Percentiles rank a stretch among this genome's conserved stretches.
These are phyloP conservation scores for Daldinia eschscholtzii DNA, from an alignment of 2,329 filamentous ascomycete genomes.

Conservation along the genomic window DNA sequence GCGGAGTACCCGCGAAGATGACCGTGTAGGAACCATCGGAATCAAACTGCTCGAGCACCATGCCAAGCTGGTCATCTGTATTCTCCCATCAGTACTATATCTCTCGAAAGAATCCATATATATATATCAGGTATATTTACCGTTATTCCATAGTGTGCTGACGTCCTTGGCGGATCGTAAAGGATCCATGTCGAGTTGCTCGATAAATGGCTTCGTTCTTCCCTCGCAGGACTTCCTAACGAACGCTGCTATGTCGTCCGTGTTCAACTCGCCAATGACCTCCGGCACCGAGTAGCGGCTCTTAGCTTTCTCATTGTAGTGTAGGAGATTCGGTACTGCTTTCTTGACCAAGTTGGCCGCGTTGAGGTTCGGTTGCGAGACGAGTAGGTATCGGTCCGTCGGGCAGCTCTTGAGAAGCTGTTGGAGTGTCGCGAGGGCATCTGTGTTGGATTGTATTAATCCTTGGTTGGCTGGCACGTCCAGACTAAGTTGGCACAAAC, in stretches of 20 bases:
- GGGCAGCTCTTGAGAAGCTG: slow-evolving; percentile 75
- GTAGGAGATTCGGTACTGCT: slow-evolving; percentile 64
- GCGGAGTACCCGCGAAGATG: slow-evolving; percentile 77
- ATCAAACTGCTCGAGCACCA: slow-evolving; percentile 58
- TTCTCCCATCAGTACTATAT: slow-evolving; percentile 35
- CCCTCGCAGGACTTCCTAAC: slow-evolving; percentile 63
- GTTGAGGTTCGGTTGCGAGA: slow-evolving; percentile 81
- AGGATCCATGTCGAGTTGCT: slow-evolving; percentile 58
- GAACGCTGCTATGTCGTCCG: slow-evolving; percentile 58
- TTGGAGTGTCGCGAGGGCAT: slow-evolving; percentile 59
- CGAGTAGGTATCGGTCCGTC: slow-evolving; percentile 80
- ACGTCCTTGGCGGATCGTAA: slow-evolving; percentile 58
- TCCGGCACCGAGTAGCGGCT: slow-evolving; percentile 66
- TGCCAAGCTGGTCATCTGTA: slow-evolving; percentile 66
- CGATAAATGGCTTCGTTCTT: slow-evolving; percentile 54
- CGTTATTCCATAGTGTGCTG: slow-evolving; percentile 62
- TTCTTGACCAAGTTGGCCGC: slow-evolving; percentile 73
- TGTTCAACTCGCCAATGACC: slow-evolving; percentile 65
- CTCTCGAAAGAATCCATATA: slow-evolving; percentile 28
- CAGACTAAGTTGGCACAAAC: slow-evolving; percentile 15
- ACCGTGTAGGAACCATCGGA: slow-evolving; percentile 74
- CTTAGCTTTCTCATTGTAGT: slow-evolving; percentile 55
- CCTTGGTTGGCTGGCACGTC: slow-evolving; percentile 54
- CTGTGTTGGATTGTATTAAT: slow-evolving; percentile 64
- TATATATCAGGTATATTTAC: slow-evolving; percentile 52